phyloP scores from a whole-genome alignment of 441 rosid genomes.

The Bruguiera hainesii region DNA sequence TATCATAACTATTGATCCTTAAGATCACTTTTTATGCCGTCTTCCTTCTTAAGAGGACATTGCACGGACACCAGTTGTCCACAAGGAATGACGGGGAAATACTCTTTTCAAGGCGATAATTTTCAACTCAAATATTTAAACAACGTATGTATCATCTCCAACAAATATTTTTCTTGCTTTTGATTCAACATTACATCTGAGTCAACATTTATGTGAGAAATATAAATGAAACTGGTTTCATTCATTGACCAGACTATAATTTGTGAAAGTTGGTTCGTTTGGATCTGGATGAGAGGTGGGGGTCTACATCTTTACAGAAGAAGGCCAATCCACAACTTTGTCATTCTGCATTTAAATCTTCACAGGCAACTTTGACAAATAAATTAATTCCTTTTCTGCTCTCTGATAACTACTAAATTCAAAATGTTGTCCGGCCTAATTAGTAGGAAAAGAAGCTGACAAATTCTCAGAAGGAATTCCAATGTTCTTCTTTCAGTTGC shows the following conservation, averaged over 20 bases:
- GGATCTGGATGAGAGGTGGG: conserved; percentile 5
- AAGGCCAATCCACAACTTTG: background rate
- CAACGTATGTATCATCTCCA: background rate
- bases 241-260: conserved; percentile 16
- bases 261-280: conserved; percentile 26
- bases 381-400: conserved; percentile 15
- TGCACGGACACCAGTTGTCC: no score
- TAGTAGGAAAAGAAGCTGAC: conserved; percentile 1
- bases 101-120: no score
- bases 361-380: conserved; percentile 29
- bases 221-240: conserved; percentile 20
- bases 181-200: conserved; percentile 2
- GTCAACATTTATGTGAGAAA: conserved; percentile 25
- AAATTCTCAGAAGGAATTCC: background rate
- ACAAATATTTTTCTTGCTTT: background rate
- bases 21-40: no score
- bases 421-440: conserved; percentile 5
- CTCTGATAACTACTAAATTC: background rate
- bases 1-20: no score
- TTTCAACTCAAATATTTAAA: background rate
- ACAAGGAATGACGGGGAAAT: no score
- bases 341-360: conserved; percentile 15
- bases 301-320: no score
- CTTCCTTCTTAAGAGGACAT: no score
- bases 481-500: background rate